Evolutionary conservation across 306 rosid genomes (phyloP).

Genomic region (Oxytropis ochrocephala): DNA sequence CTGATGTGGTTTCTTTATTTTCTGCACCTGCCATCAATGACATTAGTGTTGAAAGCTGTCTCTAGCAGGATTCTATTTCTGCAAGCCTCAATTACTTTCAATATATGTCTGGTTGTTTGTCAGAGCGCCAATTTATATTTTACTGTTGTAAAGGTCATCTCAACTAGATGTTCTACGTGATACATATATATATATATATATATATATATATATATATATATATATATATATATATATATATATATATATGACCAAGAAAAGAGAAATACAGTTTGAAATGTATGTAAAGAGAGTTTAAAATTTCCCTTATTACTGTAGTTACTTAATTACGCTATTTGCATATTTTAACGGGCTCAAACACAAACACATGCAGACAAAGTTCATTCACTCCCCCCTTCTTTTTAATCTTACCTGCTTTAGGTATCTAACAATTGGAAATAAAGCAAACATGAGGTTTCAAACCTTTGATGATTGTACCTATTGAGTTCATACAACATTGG

Average conservation of each 20-base stretch:
- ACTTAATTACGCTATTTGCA: too few relatives aligned
- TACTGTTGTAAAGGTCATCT: background rate
- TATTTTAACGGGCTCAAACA: background rate
- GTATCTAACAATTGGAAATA: background rate
- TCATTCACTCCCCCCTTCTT: background rate
- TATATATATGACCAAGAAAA: background rate
- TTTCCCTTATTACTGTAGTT: too few relatives aligned
- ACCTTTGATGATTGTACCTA: background rate
- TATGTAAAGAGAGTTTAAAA: too few relatives aligned
- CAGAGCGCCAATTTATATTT: background rate
- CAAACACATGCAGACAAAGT: background rate
- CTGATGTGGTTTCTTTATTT: background rate
- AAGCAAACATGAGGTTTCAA: background rate
- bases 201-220: too few relatives aligned
- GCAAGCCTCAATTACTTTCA: background rate
- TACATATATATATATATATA: too few relatives aligned
- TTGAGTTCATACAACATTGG: background rate
- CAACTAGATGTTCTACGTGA: background rate
- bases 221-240: background rate
- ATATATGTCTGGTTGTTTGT: background rate
- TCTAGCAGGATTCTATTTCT: background rate
- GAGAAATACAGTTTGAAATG: background rate
- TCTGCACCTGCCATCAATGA: background rate
- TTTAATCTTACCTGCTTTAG: background rate
- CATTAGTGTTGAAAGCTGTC: background rate